Conservation (phyloP, 2,329 filamentous ascomycete species). For the Fusarium albidum region DNA sequence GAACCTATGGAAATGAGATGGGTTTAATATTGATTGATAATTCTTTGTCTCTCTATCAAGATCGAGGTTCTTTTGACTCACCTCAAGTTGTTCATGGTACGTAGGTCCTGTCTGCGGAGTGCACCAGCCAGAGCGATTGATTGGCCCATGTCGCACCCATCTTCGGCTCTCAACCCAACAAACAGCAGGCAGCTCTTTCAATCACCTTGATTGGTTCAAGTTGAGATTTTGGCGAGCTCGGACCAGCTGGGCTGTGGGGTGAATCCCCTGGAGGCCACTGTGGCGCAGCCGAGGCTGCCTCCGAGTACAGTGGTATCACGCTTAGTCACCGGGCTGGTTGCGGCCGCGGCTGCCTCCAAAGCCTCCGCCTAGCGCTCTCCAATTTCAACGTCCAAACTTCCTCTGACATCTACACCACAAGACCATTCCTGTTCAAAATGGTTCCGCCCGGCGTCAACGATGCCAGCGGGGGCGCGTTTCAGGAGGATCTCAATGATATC, state of each 20-base stretch:
- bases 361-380: too few relatives aligned
- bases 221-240: too few relatives aligned
- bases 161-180: not conserved
- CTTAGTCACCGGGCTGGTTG: slow-evolving; percentile 24
- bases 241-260: too few relatives aligned
- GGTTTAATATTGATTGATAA: slow-evolving; percentile 19
- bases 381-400: too few relatives aligned
- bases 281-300: too few relatives aligned
- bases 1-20: slow-evolving; percentile 5
- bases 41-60: slow-evolving; percentile 28
- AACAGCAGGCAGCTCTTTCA: not conserved
- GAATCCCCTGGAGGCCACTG: too few relatives aligned
- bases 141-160: slow-evolving; percentile 32
- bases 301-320: too few relatives aligned
- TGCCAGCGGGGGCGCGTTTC: slow-evolving; percentile 57
- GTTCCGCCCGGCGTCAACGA: slow-evolving; percentile 50
- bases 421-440: slow-evolving; percentile 56
- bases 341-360: slow-evolving; percentile 33
- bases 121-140: slow-evolving; percentile 20
- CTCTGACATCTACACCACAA: slow-evolving; percentile 53
- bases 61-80: slow-evolving; percentile 39
- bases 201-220: too few relatives aligned
- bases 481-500: slow-evolving; percentile 86
- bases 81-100: slow-evolving; percentile 23
- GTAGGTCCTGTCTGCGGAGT: slow-evolving; percentile 36